phyloP scores from a whole-genome alignment of 2,329 filamentous ascomycete species.

The Ophiostoma tasmaniense region DNA sequence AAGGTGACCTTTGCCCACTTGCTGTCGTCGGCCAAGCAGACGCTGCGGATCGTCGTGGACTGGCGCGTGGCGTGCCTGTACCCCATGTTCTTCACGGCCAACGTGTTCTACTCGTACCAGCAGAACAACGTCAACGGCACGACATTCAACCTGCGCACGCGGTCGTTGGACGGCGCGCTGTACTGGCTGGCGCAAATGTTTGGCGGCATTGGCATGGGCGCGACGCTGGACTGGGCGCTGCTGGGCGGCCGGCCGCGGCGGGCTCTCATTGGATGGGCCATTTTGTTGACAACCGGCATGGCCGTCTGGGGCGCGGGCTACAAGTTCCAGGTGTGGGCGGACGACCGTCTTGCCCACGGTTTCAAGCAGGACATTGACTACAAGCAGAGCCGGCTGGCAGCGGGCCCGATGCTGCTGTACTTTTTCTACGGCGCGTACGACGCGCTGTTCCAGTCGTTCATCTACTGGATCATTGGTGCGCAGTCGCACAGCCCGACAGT shows the following conservation, averaged over 20 bases:
- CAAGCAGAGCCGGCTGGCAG: slow-evolving; percentile 12
- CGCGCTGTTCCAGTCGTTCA: slow-evolving; percentile 56
- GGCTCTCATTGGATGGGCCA: slow-evolving; percentile 37
- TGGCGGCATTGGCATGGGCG: slow-evolving; percentile 41
- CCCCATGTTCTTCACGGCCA: slow-evolving; percentile 72
- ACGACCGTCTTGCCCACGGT: slow-evolving; percentile 28
- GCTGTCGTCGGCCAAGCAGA: slow-evolving; percentile 32
- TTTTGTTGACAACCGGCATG: slow-evolving; percentile 42
- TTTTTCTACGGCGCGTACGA: slow-evolving; percentile 64
- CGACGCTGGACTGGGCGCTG: slow-evolving; percentile 35
- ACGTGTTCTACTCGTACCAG: slow-evolving; percentile 50
- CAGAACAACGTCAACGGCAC: slow-evolving; percentile 47
- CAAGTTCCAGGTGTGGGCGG: slow-evolving; percentile 52
- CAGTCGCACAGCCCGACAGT: slow-evolving; percentile 34
- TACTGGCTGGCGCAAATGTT: slow-evolving; percentile 51
- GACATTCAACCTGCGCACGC: slow-evolving; percentile 46
- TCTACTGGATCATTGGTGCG: slow-evolving; percentile 50
- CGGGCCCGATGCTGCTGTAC: slow-evolving; percentile 52
- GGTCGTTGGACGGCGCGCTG: slow-evolving; percentile 45
- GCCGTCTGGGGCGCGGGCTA: slow-evolving; percentile 55
- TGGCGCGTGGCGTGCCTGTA: slow-evolving; percentile 51
- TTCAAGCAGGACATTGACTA: slow-evolving; percentile 34
- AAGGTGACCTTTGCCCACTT: slow-evolving; percentile 24
- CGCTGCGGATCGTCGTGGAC: slow-evolving; percentile 32
- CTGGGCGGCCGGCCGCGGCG: slow-evolving; percentile 35